A percentile compares a stretch with the other conserved stretches of the same genome.
Evolutionary conservation across 1,284 basidiomycete genomes (phyloP).

Genomic region (Fomes fomentarius): DNA sequence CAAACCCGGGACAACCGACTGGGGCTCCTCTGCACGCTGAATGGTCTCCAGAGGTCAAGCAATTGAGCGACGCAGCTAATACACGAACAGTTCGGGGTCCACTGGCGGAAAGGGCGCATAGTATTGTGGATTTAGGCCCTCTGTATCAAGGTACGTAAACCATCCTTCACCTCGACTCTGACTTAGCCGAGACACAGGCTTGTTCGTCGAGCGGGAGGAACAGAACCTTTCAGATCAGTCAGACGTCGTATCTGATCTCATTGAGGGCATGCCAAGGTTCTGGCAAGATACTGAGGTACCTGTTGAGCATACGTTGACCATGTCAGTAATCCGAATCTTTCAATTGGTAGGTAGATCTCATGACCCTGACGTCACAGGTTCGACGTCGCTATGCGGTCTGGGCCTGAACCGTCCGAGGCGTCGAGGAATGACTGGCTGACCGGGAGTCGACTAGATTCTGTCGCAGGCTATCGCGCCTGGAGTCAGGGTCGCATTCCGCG

Average conservation of each 20-base stretch:
- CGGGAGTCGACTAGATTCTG: conserved; percentile 50
- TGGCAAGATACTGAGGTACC: conserved; percentile 54
- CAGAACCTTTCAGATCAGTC: conserved; percentile 36
- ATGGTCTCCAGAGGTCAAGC: conserved; percentile 47
- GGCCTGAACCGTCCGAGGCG: conserved; percentile 44
- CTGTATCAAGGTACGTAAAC: conserved; percentile 65
- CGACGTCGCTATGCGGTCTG: conserved; percentile 60
- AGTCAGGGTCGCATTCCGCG: conserved; percentile 48
- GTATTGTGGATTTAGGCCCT: conserved; percentile 49
- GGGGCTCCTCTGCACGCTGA: conserved; percentile 7
- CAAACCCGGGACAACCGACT: conserved; percentile 2
- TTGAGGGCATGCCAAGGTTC: conserved; percentile 56
- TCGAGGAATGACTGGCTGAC: conserved; percentile 61
- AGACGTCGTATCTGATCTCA: conserved; percentile 46
- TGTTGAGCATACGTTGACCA: conserved; percentile 58
- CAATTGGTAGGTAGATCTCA: no score
- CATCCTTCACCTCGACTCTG: no score
- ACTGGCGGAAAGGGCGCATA: conserved; percentile 47
- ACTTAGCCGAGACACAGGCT: no score
- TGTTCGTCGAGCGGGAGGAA: conserved; percentile 37
- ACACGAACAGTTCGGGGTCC: conserved; percentile 43
- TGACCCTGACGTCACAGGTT: conserved; percentile 43
- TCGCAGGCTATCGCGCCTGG: conserved; percentile 54
- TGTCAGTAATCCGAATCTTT: conserved; percentile 39
- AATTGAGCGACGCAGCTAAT: conserved; percentile 37